Evolutionary conservation across 108 stramenopile species (phyloP).

Genomic region (Nitzschia sp.): DNA sequence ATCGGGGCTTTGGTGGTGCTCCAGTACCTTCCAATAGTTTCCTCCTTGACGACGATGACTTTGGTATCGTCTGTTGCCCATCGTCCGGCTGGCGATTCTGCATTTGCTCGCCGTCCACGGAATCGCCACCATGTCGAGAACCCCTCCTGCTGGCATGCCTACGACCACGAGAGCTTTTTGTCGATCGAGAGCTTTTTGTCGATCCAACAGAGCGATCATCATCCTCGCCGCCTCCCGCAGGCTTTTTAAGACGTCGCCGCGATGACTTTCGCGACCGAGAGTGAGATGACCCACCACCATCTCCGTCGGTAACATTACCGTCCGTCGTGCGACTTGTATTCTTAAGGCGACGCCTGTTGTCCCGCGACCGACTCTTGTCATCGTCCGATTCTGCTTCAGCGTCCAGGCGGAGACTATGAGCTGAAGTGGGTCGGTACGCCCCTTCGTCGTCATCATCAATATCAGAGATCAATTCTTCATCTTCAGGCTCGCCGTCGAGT

Average conservation of each 20-base stretch:
- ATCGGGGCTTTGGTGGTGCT: background rate
- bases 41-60: slow-evolving; percentile 3
- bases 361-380: slow-evolving; percentile 7
- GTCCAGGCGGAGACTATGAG: background rate
- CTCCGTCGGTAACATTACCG: background rate
- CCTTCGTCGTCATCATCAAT: background rate
- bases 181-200: too few species aligned
- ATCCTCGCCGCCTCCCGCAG: background rate
- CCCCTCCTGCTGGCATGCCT: background rate
- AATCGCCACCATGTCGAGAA: background rate
- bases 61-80: background rate
- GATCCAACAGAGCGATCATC: slow-evolving; percentile 8
- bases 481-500: background rate
- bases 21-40: background rate
- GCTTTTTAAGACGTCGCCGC: slow-evolving; percentile 3
- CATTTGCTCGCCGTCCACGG: background rate
- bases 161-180: too few species aligned
- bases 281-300: background rate
- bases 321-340: background rate
- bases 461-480: slow-evolving; percentile 18
- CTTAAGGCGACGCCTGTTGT: background rate
- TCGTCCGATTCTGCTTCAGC: background rate
- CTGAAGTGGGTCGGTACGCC: background rate
- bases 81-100: background rate
- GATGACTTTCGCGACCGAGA: slow-evolving; percentile 4